These are phyloP conservation scores for Malassezia furfur DNA, from an alignment of 1,284 basidiomycete species.

Conservation along the genomic window DNA sequence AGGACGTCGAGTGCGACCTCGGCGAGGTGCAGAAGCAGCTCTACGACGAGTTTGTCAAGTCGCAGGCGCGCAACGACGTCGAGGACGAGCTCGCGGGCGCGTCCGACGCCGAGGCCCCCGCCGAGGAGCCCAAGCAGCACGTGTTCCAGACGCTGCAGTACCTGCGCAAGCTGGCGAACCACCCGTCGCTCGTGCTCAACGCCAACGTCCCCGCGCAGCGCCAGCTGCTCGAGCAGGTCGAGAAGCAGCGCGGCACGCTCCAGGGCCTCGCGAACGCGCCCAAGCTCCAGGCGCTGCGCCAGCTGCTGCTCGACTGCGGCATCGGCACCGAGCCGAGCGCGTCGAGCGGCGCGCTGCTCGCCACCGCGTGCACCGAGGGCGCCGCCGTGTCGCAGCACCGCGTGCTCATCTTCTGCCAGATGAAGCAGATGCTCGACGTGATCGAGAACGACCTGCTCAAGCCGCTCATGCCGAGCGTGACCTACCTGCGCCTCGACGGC, in stretches of 20 bases:
- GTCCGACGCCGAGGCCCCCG: slow-evolving; percentile 49
- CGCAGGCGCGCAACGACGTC: slow-evolving; percentile 56
- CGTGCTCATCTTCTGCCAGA: slow-evolving; percentile 96
- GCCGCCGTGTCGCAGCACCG: slow-evolving; percentile 76
- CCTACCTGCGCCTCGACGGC: slow-evolving; percentile 93
- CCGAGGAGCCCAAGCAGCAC: slow-evolving; percentile 50
- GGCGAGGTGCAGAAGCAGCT: slow-evolving; percentile 56
- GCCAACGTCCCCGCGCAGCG: slow-evolving; percentile 50
- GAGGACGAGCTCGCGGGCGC: slow-evolving; percentile 23
- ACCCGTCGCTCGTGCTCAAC: slow-evolving; percentile 58
- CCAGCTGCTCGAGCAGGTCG: slow-evolving; percentile 58
- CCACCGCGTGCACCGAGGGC: slow-evolving; percentile 41
- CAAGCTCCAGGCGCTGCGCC: slow-evolving; percentile 65
- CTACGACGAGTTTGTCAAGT: slow-evolving; percentile 69
- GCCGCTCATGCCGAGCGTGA: slow-evolving; percentile 81
- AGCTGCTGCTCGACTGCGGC: slow-evolving; percentile 63
- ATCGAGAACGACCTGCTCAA: slow-evolving; percentile 91
- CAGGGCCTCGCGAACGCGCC: slow-evolving; percentile 83
- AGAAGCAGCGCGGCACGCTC: slow-evolving; percentile 50
- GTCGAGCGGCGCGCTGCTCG: slow-evolving; percentile 54
- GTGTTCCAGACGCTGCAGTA: slow-evolving; percentile 66
- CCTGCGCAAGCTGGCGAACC: slow-evolving; percentile 92
- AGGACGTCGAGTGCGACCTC: slow-evolving; percentile 97
- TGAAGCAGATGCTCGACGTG: slow-evolving; percentile 97
- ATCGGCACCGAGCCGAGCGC: slow-evolving; percentile 64